A percentile compares a stretch with the other conserved stretches of the same genome.
phyloP scores from a whole-genome alignment of 495 filamentous ascomycete species.

The Amniculicola lignicola region DNA sequence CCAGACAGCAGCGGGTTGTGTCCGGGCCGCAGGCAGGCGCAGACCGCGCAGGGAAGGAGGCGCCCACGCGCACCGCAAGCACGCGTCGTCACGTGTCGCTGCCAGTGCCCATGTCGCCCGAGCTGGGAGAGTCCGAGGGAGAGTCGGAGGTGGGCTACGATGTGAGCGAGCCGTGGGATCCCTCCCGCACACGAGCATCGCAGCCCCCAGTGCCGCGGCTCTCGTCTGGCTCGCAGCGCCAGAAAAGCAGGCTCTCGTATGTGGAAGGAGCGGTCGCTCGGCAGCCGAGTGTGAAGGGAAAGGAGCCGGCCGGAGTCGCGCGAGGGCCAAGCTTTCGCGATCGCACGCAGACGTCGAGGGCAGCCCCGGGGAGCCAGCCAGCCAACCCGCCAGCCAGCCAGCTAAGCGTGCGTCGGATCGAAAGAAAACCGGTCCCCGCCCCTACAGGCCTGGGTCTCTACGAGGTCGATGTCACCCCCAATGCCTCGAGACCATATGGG shows the following conservation, averaged over 20 bases:
- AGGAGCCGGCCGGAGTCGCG: constrained; percentile 22
- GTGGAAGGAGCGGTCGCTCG: constrained; percentile 12
- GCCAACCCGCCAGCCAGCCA: constrained; percentile 1
- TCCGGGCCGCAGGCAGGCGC: constrained; percentile 21
- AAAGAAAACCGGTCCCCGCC: constrained; percentile 14
- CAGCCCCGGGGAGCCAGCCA: constrained; percentile 5
- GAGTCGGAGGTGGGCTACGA: constrained; percentile 22
- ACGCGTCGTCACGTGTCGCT: constrained; percentile 31
- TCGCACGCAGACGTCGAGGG: background rate
- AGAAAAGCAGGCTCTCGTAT: constrained; percentile 8
- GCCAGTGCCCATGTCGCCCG: constrained; percentile 13
- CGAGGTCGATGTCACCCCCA: constrained; percentile 11
- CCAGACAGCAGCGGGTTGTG: constrained; percentile 29
- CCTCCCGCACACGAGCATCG: no score
- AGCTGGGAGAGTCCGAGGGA: constrained; percentile 10
- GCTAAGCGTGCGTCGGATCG: constrained; percentile 1
- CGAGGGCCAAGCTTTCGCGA: constrained; percentile 31
- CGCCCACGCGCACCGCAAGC: constrained; percentile 13
- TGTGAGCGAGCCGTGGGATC: constrained; percentile 30
- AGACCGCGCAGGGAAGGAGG: background rate
- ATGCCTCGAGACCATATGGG: constrained; percentile 6
- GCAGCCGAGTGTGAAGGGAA: constrained; percentile 15
- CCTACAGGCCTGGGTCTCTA: constrained; percentile 30
- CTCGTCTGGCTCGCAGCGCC: constrained; percentile 15
- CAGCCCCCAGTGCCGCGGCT: background rate